These are phyloP conservation scores for Suhomyces kilbournensis DNA, from an alignment of 805 yeast species.

Conservation along the genomic window DNA sequence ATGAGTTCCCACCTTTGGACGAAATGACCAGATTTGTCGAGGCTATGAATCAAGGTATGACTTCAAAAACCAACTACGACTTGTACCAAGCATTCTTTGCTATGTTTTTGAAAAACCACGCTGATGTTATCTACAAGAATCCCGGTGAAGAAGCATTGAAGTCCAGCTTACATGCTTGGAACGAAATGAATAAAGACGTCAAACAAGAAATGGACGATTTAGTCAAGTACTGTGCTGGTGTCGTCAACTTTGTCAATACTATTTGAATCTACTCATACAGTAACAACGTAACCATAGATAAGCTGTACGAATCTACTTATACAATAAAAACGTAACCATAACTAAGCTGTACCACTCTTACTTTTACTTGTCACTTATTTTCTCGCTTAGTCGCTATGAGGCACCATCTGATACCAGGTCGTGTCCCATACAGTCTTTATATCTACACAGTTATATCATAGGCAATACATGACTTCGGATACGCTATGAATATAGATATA, in stretches of 20 bases:
- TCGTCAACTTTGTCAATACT: constrained; percentile 56
- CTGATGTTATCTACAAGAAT: constrained; percentile 62
- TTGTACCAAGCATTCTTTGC: constrained; percentile 77
- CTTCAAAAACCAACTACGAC: constrained; percentile 62
- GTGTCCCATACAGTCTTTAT: background rate
- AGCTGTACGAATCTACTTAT: constrained; percentile 1
- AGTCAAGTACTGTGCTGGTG: constrained; percentile 79
- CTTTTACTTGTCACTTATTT: background rate
- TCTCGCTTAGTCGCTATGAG: background rate
- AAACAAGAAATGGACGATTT: constrained; percentile 59
- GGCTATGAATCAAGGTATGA: constrained; percentile 63
- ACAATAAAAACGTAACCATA: background rate
- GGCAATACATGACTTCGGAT: background rate
- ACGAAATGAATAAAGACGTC: constrained; percentile 35
- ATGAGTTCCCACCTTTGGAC: constrained; percentile 57
- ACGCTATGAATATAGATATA: constrained; percentile 36
- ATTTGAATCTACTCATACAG: constrained; percentile 17
- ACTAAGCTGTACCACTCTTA: background rate
- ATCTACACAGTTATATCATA: background rate
- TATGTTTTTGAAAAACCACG: constrained; percentile 73
- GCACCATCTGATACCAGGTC: background rate
- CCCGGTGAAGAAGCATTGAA: constrained; percentile 36
- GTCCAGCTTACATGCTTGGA: constrained; percentile 51
- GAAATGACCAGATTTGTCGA: constrained; percentile 66
- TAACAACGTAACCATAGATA: background rate